Percentiles rank a stretch among this genome's conserved stretches.
Evolutionary conservation across 257 asterid species (phyloP).

Genomic region (Scutellaria galericulata): DNA sequence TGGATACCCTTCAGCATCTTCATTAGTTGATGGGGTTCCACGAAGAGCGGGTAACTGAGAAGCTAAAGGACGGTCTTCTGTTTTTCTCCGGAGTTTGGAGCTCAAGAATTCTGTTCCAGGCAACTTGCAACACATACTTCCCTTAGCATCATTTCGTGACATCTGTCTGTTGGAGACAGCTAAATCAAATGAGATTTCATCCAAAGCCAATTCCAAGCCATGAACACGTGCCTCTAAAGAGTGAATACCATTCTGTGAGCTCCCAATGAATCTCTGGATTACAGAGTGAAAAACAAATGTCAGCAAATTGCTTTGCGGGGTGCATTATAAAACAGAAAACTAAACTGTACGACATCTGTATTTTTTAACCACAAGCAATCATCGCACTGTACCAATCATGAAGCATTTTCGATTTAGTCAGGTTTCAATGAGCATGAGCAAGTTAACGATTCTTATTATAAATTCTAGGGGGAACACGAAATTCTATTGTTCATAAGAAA

Average conservation of each 20-base stretch:
- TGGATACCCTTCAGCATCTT: constrained; percentile 39
- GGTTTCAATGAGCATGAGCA: too few species aligned
- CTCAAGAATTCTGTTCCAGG: constrained; percentile 70
- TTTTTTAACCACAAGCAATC: too few species aligned
- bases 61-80: constrained; percentile 43
- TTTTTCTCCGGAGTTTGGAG: constrained; percentile 67
- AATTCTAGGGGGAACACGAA: not conserved
- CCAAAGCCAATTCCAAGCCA: constrained; percentile 77
- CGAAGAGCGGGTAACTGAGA: constrained; percentile 40
- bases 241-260: constrained; percentile 69
- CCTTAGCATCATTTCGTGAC: constrained; percentile 42
- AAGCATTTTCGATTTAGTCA: not conserved
- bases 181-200: constrained; percentile 77
- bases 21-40: constrained; percentile 38
- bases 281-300: constrained; percentile 13
- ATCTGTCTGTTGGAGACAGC: constrained; percentile 61
- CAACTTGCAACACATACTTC: constrained; percentile 57
- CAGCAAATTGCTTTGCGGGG: constrained; percentile 5
- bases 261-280: constrained; percentile 69
- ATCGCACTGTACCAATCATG: not conserved
- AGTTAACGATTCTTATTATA: too few species aligned
- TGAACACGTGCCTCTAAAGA: constrained; percentile 78
- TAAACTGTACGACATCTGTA: too few species aligned
- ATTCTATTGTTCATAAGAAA: not conserved
- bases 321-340: too few species aligned